Evolutionary conservation across 805 yeast genomes (phyloP), one percentile per base, ranked within the genome.

Genomic region (Lachancea mirantina): DNA sequence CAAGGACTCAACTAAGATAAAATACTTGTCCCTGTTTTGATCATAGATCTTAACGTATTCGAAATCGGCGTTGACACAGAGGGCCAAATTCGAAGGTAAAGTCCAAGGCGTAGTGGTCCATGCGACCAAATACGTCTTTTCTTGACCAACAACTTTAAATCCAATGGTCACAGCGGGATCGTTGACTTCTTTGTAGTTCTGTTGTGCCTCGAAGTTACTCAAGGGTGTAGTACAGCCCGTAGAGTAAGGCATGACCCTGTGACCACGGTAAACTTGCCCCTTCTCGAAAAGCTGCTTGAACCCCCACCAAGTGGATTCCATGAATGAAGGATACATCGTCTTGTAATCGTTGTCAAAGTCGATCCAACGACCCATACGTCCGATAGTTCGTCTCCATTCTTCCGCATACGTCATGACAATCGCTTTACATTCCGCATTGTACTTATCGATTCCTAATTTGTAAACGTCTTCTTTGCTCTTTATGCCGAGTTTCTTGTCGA

Each of bases 71-170:
- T 92, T 74, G 27, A 92, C 97, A 54, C 95, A 88, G 41, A 92
- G 72, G 9, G 88, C 89, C 57, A 92, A 64, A 61, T 92, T 89
- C 18, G 95, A 83, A 25, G 98, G 98, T 55, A 92, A 70, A 31
- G 99, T 94, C 99, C 99, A 92, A 33, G 99, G 99, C 16, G 99
- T 92, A 40, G 99, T 92, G 27, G 99, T 92, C 99, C 99, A 92
- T 7, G 97, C 97, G 23, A 92, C 88, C 45, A 92, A 68, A 45
- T 73, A 67, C 34, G 95, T 84, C 51, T 81, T 76, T 43, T 84
- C 87, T 52, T 88, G 94, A 41, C 76, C 83, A 19, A 72, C 65
- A 36, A 84, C 67, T 42, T 84, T 83, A 71, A 92, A 94, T 17
- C 85, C 94, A 47, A 92, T 64, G 39, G 96, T 87, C 31, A 94